Percentiles rank a stretch among this genome's conserved stretches.
phyloP scores from a whole-genome alignment of 805 yeast species.

The Torulaspora quercuum region DNA sequence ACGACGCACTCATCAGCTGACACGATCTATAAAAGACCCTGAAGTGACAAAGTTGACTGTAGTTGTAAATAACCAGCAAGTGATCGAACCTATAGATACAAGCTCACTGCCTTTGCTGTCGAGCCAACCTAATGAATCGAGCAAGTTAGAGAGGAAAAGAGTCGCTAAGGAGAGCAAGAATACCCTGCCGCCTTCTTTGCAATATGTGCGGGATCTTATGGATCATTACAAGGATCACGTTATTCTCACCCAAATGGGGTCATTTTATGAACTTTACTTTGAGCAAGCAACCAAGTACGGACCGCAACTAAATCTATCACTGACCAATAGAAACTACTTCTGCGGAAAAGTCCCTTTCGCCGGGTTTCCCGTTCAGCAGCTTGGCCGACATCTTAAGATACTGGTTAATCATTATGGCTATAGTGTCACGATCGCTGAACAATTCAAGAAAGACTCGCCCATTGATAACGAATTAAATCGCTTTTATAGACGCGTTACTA shows the following conservation, averaged over 20 bases:
- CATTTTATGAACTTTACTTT: constrained; percentile 83
- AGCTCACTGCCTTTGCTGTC: constrained; percentile 2
- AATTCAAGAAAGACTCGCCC: constrained; percentile 38
- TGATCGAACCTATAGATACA: constrained; percentile 5
- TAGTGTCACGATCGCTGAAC: constrained; percentile 83
- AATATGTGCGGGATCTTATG: constrained; percentile 41
- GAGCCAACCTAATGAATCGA: neutral
- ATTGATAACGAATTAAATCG: constrained; percentile 37
- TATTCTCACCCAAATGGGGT: constrained; percentile 77
- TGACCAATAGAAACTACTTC: constrained; percentile 54
- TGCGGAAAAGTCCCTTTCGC: constrained; percentile 66
- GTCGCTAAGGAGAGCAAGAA: constrained; percentile 3
- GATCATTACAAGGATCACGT: constrained; percentile 50
- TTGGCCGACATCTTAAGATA: constrained; percentile 68
- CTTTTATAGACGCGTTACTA: constrained; percentile 64
- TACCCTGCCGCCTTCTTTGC: constrained; percentile 38
- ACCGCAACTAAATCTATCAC: constrained; percentile 63
- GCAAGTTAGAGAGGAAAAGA: neutral
- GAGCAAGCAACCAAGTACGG: constrained; percentile 81
- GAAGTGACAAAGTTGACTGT: constrained; percentile 13
- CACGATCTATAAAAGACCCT: constrained; percentile 5
- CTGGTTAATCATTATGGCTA: constrained; percentile 66
- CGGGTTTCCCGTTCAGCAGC: constrained; percentile 76
- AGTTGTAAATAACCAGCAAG: constrained; percentile 2
- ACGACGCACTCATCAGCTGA: constrained; percentile 6